These are phyloP conservation scores for Cercis canadensis DNA, from an alignment of 306 rosid species.

Conservation along the genomic window DNA sequence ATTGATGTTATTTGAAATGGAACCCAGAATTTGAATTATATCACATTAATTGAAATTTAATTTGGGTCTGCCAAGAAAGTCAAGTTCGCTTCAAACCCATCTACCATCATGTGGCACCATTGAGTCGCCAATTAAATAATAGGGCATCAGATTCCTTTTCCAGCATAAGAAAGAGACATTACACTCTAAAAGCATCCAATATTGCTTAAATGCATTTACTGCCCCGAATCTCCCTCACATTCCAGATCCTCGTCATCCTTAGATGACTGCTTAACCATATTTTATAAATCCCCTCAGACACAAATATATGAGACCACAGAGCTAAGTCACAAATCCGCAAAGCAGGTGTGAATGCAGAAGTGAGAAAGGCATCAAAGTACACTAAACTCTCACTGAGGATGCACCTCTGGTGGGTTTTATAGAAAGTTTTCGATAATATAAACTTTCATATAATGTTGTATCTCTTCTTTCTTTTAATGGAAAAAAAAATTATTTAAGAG, in stretches of 20 bases:
- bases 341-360: not conserved
- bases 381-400: not conserved
- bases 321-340: conserved; percentile 9
- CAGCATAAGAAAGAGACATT: conserved; percentile 22
- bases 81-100: not conserved
- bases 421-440: not conserved
- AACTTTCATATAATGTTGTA: not conserved
- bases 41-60: no score
- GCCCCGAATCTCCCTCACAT: conserved; percentile 8
- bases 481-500: not conserved
- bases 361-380: not conserved
- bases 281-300: conserved; percentile 18
- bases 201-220: not conserved
- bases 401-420: not conserved
- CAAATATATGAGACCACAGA: conserved; percentile 15
- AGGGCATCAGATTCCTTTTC: conserved; percentile 25
- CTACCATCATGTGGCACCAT: conserved; percentile 6
- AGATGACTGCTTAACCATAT: not conserved
- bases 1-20: not conserved
- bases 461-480: no score
- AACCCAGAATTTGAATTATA: no score
- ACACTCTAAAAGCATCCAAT: conserved; percentile 24
- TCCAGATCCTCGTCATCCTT: conserved; percentile 17
- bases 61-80: no score
- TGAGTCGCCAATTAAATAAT: conserved; percentile 20